Evolutionary conservation across 2,329 filamentous ascomycete genomes (phyloP), one percentile per base, ranked within the genome.

Genomic region (Dendryphion nanum): DNA sequence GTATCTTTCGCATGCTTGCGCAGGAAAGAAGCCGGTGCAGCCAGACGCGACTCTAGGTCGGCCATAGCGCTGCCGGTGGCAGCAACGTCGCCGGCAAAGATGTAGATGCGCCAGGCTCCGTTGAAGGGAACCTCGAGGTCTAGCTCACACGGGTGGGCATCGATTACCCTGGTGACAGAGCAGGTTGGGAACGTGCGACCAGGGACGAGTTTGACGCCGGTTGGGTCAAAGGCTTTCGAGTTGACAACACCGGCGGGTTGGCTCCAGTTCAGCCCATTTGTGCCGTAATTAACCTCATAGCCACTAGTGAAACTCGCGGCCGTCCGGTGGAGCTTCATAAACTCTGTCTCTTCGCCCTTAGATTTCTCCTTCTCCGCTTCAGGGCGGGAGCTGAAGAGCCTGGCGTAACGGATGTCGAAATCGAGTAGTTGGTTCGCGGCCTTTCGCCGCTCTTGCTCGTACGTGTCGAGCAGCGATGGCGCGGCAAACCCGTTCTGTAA

Each of bases 291-390:
- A 15, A 33, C 31, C 15, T 33, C 31, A 33, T 33, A 33, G 14
- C 31, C 31, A 19, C 31, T 33, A 8, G 31, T 33, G 31, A 33
- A 33, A 15, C 31, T 33, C 31, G 31, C 6, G 13, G 31, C 31
- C 15, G 6, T 33, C 15, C 15, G 6, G 31, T 8, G 15, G 31
- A 8, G 15, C 31, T 33, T 19, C 14, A 33, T 19, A 33, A 33
- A 33, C 31, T 33, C 31, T 6, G 6, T 15, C 18, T 15, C 31
- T 6, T 19, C 31, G 6, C 31, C 31, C 31, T 17, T 6, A 15
- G 31, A 8, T 10, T 6, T 33, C 31, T 19, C 31, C 13, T 17
- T 19, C 7, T 10, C 15, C 18, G 18, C 12, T 15, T 6, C 12
- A 6, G 31, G 31, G 12, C 31, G 31, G 12, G 31, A 33, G 15